These are phyloP conservation scores for Piromyces sp. DNA, from an alignment of 192 early-diverging fungal species.

Conservation along the genomic window DNA sequence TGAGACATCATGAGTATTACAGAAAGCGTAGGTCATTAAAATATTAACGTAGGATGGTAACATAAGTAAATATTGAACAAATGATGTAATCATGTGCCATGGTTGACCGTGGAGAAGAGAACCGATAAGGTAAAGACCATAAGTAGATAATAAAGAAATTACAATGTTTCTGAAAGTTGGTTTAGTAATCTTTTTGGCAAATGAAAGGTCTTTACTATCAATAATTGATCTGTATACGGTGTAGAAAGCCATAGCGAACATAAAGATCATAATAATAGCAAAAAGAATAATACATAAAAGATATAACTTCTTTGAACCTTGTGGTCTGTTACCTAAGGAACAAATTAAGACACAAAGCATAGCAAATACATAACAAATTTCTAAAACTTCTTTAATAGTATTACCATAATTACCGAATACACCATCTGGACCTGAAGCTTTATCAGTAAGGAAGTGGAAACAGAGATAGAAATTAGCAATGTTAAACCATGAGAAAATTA, in stretches of 20 bases:
- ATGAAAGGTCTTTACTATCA: neutral
- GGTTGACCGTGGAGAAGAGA: conserved; percentile 50
- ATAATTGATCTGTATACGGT: conserved; percentile 1
- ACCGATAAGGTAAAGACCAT: conserved; percentile 45
- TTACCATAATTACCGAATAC: neutral
- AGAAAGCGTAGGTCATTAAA: conserved; percentile 23
- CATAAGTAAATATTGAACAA: conserved; percentile 37
- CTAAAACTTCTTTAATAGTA: neutral
- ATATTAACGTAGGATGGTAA: conserved; percentile 5
- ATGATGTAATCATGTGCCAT: conserved; percentile 59
- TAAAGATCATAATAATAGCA: conserved; percentile 21
- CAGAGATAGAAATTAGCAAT: conserved; percentile 43
- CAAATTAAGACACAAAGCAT: neutral
- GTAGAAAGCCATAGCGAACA: conserved; percentile 6
- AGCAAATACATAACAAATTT: neutral
- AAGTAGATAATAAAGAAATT: conserved; percentile 42
- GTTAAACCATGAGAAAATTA: conserved; percentile 31
- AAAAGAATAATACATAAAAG: conserved; percentile 30
- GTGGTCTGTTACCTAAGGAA: conserved; percentile 88
- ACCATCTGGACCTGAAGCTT: conserved; percentile 6
- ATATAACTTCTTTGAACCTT: conserved; percentile 70
- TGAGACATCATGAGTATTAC: conserved; percentile 29
- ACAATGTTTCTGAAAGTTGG: neutral
- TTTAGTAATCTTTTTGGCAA: conserved; percentile 1
- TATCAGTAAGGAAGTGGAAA: conserved; percentile 34